These are phyloP conservation scores for Cucumis variabilis DNA, from an alignment of 331 rosid species.

Conservation along the genomic window DNA sequence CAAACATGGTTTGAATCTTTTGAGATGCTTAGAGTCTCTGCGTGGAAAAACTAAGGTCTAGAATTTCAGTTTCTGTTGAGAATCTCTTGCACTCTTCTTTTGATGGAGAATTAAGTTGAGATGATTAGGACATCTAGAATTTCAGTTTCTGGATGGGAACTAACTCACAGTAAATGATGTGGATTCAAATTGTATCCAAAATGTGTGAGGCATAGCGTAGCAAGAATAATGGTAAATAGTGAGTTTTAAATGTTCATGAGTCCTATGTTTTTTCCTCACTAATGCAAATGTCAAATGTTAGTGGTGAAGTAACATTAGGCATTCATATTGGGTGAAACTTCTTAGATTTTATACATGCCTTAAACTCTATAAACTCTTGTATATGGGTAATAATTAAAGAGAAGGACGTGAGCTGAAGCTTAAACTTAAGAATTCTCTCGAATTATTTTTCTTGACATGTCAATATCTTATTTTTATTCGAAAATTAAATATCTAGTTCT, in stretches of 20 bases:
- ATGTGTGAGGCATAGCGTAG: neutral
- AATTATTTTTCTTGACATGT: neutral
- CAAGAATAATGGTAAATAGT: too few relatives aligned
- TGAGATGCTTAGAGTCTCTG: too few relatives aligned
- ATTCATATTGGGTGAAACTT: neutral
- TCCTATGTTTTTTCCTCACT: neutral
- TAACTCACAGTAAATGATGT: neutral
- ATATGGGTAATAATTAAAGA: neutral
- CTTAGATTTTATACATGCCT: neutral
- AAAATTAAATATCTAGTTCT: neutral
- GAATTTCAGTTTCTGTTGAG: too few relatives aligned
- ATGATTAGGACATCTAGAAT: neutral
- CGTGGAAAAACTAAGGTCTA: too few relatives aligned
- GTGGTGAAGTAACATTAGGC: neutral
- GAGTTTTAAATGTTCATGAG: neutral
- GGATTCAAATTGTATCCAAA: neutral
- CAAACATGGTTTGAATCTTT: slow-evolving; percentile 80
- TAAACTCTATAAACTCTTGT: neutral
- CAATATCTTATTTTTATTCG: neutral
- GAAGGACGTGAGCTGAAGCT: neutral
- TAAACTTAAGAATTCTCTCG: neutral
- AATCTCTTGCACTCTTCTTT: too few relatives aligned
- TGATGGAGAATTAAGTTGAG: too few relatives aligned
- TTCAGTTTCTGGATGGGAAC: slow-evolving; percentile 3
- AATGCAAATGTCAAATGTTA: neutral